A percentile compares a stretch with the other conserved stretches of the same genome.
These are phyloP conservation scores for Cercospora brassicicola DNA, from an alignment of 2,329 filamentous ascomycete genomes.

Conservation along the genomic window DNA sequence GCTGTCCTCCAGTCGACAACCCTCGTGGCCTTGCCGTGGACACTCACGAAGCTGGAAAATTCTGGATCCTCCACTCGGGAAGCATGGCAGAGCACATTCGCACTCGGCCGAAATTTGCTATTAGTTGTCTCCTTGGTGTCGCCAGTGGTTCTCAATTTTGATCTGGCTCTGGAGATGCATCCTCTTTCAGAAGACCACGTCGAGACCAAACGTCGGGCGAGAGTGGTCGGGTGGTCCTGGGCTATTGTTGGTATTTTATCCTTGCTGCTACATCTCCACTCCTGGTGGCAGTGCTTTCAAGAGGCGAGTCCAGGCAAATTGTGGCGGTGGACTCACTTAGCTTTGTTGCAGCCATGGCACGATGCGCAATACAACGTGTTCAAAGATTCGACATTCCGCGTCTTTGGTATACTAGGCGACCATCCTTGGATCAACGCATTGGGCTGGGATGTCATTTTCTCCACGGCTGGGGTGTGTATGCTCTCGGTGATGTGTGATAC, in stretches of 20 bases:
- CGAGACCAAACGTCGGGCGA: background rate
- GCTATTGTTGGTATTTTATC: background rate
- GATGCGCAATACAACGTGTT: background rate
- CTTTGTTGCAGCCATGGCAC: conserved; percentile 10
- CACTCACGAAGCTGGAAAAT: background rate
- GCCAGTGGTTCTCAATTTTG: background rate
- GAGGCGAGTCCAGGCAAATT: background rate
- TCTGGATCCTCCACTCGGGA: background rate
- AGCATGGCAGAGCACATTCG: conserved; percentile 2
- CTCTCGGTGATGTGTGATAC: background rate
- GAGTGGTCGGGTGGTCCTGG: conserved; percentile 4
- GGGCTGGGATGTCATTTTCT: conserved; percentile 61
- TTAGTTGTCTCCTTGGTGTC: conserved; percentile 1
- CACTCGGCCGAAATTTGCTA: conserved; percentile 1
- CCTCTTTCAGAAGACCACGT: background rate
- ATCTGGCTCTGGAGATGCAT: background rate
- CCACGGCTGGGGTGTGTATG: conserved; percentile 53
- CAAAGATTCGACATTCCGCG: background rate
- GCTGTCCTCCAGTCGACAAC: background rate
- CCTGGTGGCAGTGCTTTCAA: conserved; percentile 5
- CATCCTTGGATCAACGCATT: conserved; percentile 60
- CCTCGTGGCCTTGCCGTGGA: background rate
- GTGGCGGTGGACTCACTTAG: conserved; percentile 7
- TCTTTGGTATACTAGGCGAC: conserved; percentile 50
- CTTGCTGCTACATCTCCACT: conserved; percentile 3